Evolutionary conservation across 2,329 filamentous ascomycete genomes (phyloP), one percentile per base, ranked within the genome.

Genomic region (Emmonsiellopsis sp.): DNA sequence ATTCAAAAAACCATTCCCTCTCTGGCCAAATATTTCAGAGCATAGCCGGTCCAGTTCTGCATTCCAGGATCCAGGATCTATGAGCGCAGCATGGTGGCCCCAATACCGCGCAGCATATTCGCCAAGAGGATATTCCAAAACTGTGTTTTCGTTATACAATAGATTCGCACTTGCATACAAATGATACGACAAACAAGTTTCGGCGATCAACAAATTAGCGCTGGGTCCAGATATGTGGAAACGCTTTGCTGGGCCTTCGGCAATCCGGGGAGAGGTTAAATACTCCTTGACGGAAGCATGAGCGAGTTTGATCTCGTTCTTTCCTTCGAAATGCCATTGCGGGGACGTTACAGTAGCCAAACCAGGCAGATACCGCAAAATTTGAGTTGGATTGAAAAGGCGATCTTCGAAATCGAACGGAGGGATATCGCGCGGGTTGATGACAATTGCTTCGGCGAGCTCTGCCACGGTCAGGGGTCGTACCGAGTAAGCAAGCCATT

Each of bases 401-500:
- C 63, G 59, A 44, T 63, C 39, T 17, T 58, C 47, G 7, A 57
- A 54, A 53, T 67, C 53, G 54, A 67, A 68, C 33, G 57, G 53
- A 14, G 44, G 50, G 33, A 54, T 43, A 8, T 42, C 43, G 9
- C 57, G 45, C 5, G 52, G 46, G 43, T 67, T 54, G 2, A 68
- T 62, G 34, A 61, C 63, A 21, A 68, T 52, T 46, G 56, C 57
- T 46, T 69, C 63, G 17, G 62, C 59, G 1, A 64, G 36, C 52
- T 69, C 63, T 13, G 56, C 49, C 10, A 70, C 42, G 10, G 34
- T 37, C 10, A 70, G 53, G 1, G 65, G 65, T 27, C 58, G 51
- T 27, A 52, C 14, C 2, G 63, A 64, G 52, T 54, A 64, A 6
- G 57, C 46, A 4, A 69, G 55, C 57, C 58, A 67, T 39, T 60